Base-by-base conservation (phyloP, 768 basidiomycete species). In the Russula griseocarnosa region DNA sequence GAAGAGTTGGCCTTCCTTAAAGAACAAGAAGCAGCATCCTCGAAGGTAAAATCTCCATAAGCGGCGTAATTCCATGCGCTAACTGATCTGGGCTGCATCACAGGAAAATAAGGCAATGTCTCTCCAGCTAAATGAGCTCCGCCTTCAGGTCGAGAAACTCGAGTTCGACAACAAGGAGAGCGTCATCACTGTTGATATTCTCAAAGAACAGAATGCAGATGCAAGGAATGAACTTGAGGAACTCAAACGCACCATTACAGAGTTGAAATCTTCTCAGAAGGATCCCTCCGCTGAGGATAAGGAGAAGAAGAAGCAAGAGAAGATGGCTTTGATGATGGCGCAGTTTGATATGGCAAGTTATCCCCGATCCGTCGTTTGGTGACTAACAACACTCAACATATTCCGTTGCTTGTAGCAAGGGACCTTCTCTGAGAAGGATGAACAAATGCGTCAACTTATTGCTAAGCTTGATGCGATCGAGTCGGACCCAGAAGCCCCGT, bases 281-380 rank as follows among this genome's bases (percentile, higher is more conserved):
- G 90, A 92, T 65, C 84, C 88, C 18, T 87, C 88, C 44, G 87
- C 87, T 36, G 97, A 98, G 74, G 97, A 98, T 74, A 98, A 95
- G 78, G 97, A 99, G 81, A 97, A 93, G 81, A 86, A 91, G 75
- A 98, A 98, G 76, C 94, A 96, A 72, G 96, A 98, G 79, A 98
- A 98, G 82, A 92, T 99, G 91, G 94, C 93, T 10, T 80, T 94
- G 69, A 97, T 99, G 93, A 98, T 99, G 96, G 93, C 96, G 63
- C 95, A 96, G 75, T 96, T 99, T 69, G 95, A 98, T 76, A 83
- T 90, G 66, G 96, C 96, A 68, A 71, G 89, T 53, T 24, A 10
- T 9, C 34, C 3, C n/a, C 18, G 36, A 30, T 24, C 16, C 50
- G 20, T 57, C 22, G n/a, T 54, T 42, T n/a, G 11, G 30, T 13